phyloP scores from a whole-genome alignment of 345 rosid genomes.

The Citrus mangshanensis region DNA sequence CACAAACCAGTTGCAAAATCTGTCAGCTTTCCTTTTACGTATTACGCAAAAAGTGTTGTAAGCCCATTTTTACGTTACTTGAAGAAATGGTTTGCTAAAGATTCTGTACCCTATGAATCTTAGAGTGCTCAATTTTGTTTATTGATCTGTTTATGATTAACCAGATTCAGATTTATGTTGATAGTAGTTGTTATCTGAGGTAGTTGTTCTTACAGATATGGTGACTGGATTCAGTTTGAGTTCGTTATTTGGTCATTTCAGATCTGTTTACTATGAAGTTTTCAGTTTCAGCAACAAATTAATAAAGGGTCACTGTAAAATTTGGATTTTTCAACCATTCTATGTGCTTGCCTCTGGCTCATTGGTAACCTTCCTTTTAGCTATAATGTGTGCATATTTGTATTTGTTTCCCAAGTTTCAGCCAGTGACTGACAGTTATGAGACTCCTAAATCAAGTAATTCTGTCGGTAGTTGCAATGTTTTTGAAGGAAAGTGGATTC shows the following conservation, averaged over 20 bases:
- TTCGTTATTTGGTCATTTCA: slow-evolving; percentile 24
- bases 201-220: slow-evolving; percentile 16
- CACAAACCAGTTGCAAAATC: slow-evolving; percentile 4
- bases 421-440: slow-evolving; percentile 24
- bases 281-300: slow-evolving; percentile 28
- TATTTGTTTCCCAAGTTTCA: slow-evolving; percentile 39
- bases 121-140: background rate
- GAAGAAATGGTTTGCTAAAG: slow-evolving; percentile 2
- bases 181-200: background rate
- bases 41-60: background rate
- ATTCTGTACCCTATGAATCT: background rate
- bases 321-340: slow-evolving; percentile 37
- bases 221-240: slow-evolving; percentile 13
- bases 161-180: background rate
- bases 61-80: background rate
- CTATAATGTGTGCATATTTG: slow-evolving; percentile 35
- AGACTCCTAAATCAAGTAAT: slow-evolving; percentile 23
- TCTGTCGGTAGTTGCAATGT: slow-evolving; percentile 38
- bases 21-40: slow-evolving; percentile 9
- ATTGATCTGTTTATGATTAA: slow-evolving; percentile 8
- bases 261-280: slow-evolving; percentile 23
- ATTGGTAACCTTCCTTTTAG: slow-evolving; percentile 41
- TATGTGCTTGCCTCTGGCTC: slow-evolving; percentile 38
- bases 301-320: slow-evolving; percentile 29
- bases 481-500: slow-evolving; percentile 58